Evolutionary conservation across 176 grass and related monocot species (phyloP).

Genomic region (Thalia dealbata): DNA sequence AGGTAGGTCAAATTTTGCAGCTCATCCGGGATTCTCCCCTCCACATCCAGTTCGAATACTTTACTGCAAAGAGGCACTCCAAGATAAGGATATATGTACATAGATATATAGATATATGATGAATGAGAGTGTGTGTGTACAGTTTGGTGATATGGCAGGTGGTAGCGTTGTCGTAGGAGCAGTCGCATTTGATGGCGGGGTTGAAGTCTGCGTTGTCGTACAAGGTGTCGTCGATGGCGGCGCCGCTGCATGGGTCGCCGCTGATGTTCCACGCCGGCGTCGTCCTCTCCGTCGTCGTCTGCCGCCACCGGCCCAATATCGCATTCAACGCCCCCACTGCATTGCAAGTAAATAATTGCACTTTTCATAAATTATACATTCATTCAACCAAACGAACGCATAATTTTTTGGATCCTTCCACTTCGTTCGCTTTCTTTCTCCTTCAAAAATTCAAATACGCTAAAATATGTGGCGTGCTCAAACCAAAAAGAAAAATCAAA

Average conservation of each 20-base stretch:
- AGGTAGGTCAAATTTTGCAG: too few species aligned
- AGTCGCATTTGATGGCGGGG: constrained; percentile 53
- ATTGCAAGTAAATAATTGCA: too few species aligned
- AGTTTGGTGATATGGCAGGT: not conserved
- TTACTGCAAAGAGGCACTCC: not conserved
- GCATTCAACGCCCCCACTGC: constrained; percentile 61
- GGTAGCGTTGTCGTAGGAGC: not conserved
- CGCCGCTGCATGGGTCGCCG: constrained; percentile 76
- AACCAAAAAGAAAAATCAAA: too few species aligned
- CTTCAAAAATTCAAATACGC: too few species aligned
- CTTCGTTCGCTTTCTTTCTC: too few species aligned
- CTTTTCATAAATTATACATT: too few species aligned
- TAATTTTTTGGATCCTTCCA: too few species aligned
- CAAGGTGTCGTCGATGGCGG: constrained; percentile 30
- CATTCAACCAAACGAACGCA: too few species aligned
- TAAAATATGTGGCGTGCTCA: too few species aligned
- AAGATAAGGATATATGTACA: not conserved
- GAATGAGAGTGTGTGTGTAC: not conserved
- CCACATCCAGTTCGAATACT: not conserved
- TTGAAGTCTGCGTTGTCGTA: constrained; percentile 8
- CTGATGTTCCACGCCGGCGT: constrained; percentile 65
- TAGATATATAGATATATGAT: too few species aligned
- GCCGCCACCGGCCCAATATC: constrained; percentile 40
- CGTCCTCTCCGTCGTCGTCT: constrained; percentile 9
- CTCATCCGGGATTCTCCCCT: not conserved